Conservation (phyloP, 805 yeast species). For the Maudiozyma serrabonitensis region DNA sequence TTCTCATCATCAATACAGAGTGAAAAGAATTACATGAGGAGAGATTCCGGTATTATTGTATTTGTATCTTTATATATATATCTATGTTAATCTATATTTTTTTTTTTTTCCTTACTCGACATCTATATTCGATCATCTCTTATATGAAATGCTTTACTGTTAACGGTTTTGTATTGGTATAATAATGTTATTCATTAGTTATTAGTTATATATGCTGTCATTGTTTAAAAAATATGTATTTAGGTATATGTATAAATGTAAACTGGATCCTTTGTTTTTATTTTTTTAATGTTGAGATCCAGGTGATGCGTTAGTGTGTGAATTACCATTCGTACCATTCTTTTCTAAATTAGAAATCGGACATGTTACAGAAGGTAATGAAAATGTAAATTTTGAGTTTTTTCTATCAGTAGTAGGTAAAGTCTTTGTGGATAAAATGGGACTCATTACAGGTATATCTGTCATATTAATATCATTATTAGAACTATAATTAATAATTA, state of each 20-base stretch:
- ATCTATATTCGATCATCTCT: no score
- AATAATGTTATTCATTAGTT: background rate
- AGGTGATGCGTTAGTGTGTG: background rate
- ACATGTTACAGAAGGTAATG: background rate
- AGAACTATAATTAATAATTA: background rate
- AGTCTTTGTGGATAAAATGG: background rate
- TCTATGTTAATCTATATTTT: background rate
- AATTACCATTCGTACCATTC: background rate
- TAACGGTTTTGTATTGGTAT: background rate
- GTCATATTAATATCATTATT: background rate
- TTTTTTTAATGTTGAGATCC: background rate
- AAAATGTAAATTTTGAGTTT: background rate
- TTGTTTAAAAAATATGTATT: background rate
- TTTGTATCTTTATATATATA: constrained; percentile 1
- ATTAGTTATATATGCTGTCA: no score
- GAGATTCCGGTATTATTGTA: background rate
- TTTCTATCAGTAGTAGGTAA: background rate
- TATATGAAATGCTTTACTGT: no score
- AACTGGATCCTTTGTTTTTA: no score
- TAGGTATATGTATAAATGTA: background rate
- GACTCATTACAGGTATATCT: background rate
- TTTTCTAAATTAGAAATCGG: background rate
- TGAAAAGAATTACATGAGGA: background rate
- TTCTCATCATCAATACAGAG: background rate
- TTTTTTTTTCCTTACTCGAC: background rate